Percentiles rank a stretch among this genome's conserved stretches.
Conservation (phyloP, 176 grass and related monocot genomes). For the Ensete ventricosum region DNA sequence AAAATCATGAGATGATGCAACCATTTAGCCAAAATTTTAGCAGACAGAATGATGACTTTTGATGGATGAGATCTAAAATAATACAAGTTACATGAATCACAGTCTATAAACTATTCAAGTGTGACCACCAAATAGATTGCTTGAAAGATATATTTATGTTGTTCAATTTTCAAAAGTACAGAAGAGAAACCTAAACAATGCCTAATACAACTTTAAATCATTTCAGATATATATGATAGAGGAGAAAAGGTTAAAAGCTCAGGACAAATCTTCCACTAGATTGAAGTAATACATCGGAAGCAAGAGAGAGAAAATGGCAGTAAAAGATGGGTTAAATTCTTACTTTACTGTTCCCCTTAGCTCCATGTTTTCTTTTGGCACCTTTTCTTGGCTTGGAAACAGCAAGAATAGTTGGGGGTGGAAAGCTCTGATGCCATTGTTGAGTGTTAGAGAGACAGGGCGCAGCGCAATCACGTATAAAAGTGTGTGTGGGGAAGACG, state of each 20-base stretch:
- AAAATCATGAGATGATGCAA: too few relatives aligned
- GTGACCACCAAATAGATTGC: not conserved
- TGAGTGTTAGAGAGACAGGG: constrained; percentile 8
- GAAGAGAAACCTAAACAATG: too few relatives aligned
- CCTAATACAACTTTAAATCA: too few relatives aligned
- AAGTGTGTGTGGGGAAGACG: not conserved
- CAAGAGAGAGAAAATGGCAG: not conserved
- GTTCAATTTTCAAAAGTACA: too few relatives aligned
- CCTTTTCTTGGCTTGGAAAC: constrained; percentile 1
- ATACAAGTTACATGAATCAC: not conserved
- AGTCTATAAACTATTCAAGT: not conserved
- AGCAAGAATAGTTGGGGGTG: constrained; percentile 8
- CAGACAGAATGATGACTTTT: constrained; percentile 1
- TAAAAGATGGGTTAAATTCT: not conserved
- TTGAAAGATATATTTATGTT: not conserved
- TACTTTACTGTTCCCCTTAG: not conserved
- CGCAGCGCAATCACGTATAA: constrained; percentile 4
- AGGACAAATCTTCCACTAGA: not conserved
- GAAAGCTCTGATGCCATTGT: constrained; percentile 1
- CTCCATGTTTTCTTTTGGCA: not conserved
- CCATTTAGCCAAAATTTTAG: not conserved
- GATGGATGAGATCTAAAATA: not conserved
- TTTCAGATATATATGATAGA: not conserved
- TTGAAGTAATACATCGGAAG: not conserved
- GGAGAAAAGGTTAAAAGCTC: not conserved